A percentile compares a stretch with the other conserved stretches of the same genome.
phyloP scores from a whole-genome alignment of 2,329 filamentous ascomycete species.

The Pyrenochaeta sp. region DNA sequence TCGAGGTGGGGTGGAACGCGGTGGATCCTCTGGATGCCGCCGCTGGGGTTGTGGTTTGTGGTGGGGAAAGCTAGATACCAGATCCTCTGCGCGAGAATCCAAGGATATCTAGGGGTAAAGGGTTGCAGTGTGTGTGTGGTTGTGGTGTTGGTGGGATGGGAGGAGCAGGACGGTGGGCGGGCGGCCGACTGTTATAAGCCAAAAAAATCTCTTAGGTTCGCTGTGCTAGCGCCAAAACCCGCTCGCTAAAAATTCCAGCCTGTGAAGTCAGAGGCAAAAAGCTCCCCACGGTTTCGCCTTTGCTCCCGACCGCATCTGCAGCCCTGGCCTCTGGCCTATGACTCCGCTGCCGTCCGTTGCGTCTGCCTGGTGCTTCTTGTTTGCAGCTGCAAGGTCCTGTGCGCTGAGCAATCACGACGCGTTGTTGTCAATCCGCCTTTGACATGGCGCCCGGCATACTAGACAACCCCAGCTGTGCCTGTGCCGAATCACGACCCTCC shows the following conservation, averaged over 20 bases:
- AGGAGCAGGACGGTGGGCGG: slow-evolving; percentile 34
- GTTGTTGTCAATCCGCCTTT: slow-evolving; percentile 9
- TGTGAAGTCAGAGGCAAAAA: slow-evolving; percentile 2
- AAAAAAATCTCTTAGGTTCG: slow-evolving; percentile 19
- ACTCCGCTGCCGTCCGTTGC: slow-evolving; percentile 15
- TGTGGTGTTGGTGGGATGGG: slow-evolving; percentile 37
- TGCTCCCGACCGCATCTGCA: slow-evolving; percentile 10
- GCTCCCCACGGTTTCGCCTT: slow-evolving; percentile 18
- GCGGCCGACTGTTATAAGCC: slow-evolving; percentile 18
- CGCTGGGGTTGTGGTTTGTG: slow-evolving; percentile 39
- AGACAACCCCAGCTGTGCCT: slow-evolving; percentile 28
- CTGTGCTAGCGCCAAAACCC: slow-evolving; percentile 17
- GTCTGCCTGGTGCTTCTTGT: slow-evolving; percentile 9
- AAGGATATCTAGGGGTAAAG: slow-evolving; percentile 51
- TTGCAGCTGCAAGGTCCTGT: slow-evolving; percentile 9
- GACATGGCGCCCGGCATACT: slow-evolving; percentile 47
- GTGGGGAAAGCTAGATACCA: slow-evolving; percentile 56
- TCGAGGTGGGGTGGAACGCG: slow-evolving; percentile 51
- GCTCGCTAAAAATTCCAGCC: slow-evolving; percentile 2
- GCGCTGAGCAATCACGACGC: slow-evolving; percentile 13
- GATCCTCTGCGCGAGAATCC: slow-evolving; percentile 57
- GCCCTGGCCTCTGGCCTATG: slow-evolving; percentile 11
- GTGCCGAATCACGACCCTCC: slow-evolving; percentile 42
- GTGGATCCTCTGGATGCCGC: slow-evolving; percentile 55
- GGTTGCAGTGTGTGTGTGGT: slow-evolving; percentile 37